Base-by-base conservation (phyloP, 2,329 filamentous ascomycete genomes). In the Fusarium devonianum region DNA sequence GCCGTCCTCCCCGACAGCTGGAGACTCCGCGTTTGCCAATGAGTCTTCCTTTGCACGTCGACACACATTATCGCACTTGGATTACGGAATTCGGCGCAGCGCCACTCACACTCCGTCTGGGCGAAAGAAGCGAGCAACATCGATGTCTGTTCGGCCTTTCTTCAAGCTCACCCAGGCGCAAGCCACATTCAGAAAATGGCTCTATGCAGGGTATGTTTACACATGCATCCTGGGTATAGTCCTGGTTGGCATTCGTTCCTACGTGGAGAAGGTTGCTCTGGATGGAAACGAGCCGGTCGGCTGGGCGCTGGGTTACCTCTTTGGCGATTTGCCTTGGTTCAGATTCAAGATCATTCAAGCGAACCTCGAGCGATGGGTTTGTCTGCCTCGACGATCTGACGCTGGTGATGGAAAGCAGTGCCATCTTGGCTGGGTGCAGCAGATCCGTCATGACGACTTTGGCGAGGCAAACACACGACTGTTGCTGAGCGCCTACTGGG, bases 251-350 rank as follows among this genome's bases (percentile, higher is more conserved):
- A 80, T 97, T 19, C 83, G 92, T 43, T 76, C 78, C 3, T 88
- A 90, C 60, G 84, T 97, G 38, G 74, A 80, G 28, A 72, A 74
- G 32, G 78, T 82, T 54, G 92, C 91, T 11, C 77, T 99, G 2
- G 67, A 80, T 23, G 85, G 84, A 12, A 75, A 85, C 40, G 94
- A 99, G 63, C 92, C 94, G 0, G 83, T 99, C 33, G 90, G 93
- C 3, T 99, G 94, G 94, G 92, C 91, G 0, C 71, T 97, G 9
- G 88, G 90, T 2, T 99, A 99, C 70, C 75, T 97, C 3, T 83
- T 97, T 53, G 92, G 93, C 10, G 89, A 96, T 62, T 68, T 92
- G 9, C 79, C 83, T 0, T 79, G 78, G 65, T 84, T 97, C 60
- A 82, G 92, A 17, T 86, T 88, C 68, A 80, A 88, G 68, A 81